Evolutionary conservation across 805 yeast species (phyloP).

Genomic region (Starmerella asiatica): DNA sequence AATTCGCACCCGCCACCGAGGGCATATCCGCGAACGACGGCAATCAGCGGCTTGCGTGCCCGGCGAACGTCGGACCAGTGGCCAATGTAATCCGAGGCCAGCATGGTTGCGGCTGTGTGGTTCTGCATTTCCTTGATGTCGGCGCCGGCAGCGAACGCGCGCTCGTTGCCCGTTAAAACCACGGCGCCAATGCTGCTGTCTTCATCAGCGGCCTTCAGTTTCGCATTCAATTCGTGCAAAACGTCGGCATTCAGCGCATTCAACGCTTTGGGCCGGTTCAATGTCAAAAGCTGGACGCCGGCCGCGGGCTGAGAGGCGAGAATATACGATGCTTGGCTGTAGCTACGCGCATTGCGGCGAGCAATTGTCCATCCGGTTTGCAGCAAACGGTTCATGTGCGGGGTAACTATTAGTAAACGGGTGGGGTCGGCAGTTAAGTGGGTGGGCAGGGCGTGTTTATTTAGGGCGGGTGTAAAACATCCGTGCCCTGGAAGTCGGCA

Average conservation of each 20-base stretch:
- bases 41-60: conserved; percentile 37
- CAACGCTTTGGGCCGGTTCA: conserved; percentile 36
- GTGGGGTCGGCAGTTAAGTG: too few species aligned
- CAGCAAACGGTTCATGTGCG: too few species aligned
- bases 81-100: conserved; percentile 28
- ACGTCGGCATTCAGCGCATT: conserved; percentile 32
- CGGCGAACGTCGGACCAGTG: conserved; percentile 31
- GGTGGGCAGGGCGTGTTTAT: too few species aligned
- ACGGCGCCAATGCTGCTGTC: conserved; percentile 34
- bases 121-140: conserved; percentile 40
- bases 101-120: conserved; percentile 29
- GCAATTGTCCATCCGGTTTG: too few species aligned
- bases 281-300: conserved; percentile 30
- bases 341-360: conserved; percentile 6
- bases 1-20: conserved; percentile 47
- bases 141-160: conserved; percentile 45
- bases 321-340: conserved; percentile 26
- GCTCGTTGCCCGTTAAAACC: conserved; percentile 35
- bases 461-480: too few species aligned
- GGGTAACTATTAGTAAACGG: too few species aligned
- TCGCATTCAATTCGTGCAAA: conserved; percentile 30
- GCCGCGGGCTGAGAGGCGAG: conserved; percentile 30
- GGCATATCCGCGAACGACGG: conserved; percentile 43
- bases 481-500: too few species aligned
- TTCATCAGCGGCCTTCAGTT: conserved; percentile 28